These are phyloP conservation scores for Mortierella sp. DNA, from an alignment of 371 early-diverging fungal species.

Conservation along the genomic window DNA sequence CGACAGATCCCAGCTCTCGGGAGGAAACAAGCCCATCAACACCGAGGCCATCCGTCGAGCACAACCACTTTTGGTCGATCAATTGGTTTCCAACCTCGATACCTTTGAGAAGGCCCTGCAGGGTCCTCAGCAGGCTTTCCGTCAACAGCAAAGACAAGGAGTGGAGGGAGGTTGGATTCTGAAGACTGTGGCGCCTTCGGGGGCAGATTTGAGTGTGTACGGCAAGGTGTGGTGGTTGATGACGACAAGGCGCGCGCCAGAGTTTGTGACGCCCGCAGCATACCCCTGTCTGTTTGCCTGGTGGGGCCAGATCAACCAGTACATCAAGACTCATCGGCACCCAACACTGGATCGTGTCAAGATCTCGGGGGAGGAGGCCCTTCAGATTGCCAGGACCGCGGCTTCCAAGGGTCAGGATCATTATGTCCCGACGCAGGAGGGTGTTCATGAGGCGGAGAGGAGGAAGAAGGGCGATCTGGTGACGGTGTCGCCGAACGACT, in stretches of 20 bases:
- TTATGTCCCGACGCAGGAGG: conserved; percentile 4
- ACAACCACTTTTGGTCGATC: conserved; percentile 21
- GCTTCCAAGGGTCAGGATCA: neutral
- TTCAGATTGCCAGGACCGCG: conserved; percentile 51
- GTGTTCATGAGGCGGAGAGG: conserved; percentile 30
- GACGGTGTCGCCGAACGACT: conserved; percentile 62
- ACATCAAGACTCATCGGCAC: conserved; percentile 32
- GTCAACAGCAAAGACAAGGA: conserved; percentile 10
- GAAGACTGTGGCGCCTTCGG: conserved; percentile 46
- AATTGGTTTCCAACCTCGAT: conserved; percentile 35
- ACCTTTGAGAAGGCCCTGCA: conserved; percentile 19
- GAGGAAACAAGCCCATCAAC: conserved; percentile 22
- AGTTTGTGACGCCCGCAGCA: conserved; percentile 13
- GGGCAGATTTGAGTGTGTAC: conserved; percentile 59
- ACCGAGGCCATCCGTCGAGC: conserved; percentile 16
- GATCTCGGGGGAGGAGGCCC: conserved; percentile 59
- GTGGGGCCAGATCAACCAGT: conserved; percentile 46
- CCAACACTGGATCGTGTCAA: conserved; percentile 30
- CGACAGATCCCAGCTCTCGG: conserved; percentile 30
- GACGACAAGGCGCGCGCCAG: conserved; percentile 26
- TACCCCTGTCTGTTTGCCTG: conserved; percentile 54
- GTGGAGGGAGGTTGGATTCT: conserved; percentile 56
- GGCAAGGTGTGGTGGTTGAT: conserved; percentile 56
- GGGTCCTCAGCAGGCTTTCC: conserved; percentile 7
- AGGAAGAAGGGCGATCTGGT: conserved; percentile 60